A percentile compares a stretch with the other conserved stretches of the same genome.
Evolutionary conservation across 73 alveolate genomes (phyloP).

Genomic region (Paramecium bursaria): DNA sequence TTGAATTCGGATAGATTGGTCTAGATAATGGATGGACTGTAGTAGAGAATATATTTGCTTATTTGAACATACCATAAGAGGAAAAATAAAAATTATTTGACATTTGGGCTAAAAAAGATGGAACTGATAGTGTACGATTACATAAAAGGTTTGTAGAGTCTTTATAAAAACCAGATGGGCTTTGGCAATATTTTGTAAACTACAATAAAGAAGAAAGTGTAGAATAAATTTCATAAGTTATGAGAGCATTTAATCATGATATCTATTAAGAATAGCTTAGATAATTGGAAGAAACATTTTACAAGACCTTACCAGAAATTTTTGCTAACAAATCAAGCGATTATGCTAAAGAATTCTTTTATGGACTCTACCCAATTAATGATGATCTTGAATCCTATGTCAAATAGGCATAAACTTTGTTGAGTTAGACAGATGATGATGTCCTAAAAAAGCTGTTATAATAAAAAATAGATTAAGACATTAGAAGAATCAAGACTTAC

Average conservation of each 20-base stretch:
- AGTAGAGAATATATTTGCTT: constrained; percentile 31
- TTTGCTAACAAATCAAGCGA: constrained; percentile 9
- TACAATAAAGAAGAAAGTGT: constrained; percentile 59
- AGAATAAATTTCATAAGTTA: neutral
- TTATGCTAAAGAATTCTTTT: constrained; percentile 38
- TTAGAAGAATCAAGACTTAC: too few relatives aligned
- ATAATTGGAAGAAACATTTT: neutral
- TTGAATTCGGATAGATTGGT: constrained; percentile 22
- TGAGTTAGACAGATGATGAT: too few relatives aligned
- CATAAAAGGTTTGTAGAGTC: constrained; percentile 3
- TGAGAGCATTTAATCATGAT: constrained; percentile 41
- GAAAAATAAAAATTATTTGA: constrained; percentile 27
- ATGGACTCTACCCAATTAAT: constrained; percentile 26
- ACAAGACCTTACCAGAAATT: neutral
- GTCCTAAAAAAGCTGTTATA: too few relatives aligned
- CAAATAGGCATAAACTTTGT: too few relatives aligned
- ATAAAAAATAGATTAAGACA: too few relatives aligned
- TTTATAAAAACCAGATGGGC: neutral
- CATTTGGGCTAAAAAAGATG: constrained; percentile 44
- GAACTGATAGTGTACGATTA: constrained; percentile 28
- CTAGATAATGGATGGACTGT: constrained; percentile 47
- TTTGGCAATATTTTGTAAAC: constrained; percentile 45
- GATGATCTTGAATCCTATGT: constrained; percentile 14
- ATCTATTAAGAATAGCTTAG: neutral
- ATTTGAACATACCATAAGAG: constrained; percentile 1